Base-by-base conservation (phyloP, 2,329 filamentous ascomycete genomes). In the Escovopsis sp. region DNA sequence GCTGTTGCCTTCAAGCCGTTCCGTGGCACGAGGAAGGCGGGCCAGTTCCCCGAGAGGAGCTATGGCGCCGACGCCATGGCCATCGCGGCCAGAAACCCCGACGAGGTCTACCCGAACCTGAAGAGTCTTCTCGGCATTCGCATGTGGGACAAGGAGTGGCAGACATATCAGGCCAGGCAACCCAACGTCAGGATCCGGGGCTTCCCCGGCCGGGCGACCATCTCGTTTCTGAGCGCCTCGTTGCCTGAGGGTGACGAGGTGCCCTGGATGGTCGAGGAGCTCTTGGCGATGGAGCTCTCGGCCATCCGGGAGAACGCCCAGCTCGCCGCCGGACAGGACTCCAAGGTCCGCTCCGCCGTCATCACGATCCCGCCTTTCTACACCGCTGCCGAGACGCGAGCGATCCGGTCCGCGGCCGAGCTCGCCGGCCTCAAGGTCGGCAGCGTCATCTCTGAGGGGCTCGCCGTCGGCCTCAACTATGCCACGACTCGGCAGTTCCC, bases 221-320 rank as follows among this genome's bases (percentile, higher is more conserved):
- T 80, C 37, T 73, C 77, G n/a, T 82, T 98, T 61, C 79, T 79
- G 61, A 94, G 85, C 63, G 68, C 68, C 49, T 70, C 62, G 58
- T 86, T 71, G 46, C 21, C 21, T 3, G 55, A 60, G 10, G 61
- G 66, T 10, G 64, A 72, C 27, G 72, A 78, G 44, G 75, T 82
- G 43, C 60, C 70, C 28, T 77, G 76, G 73, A 72, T 82, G 48
- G 79, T 96, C 1, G 90, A 98, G 62, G 90, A 98, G 62, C 67
- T 98, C 45, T 60, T 98, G 52, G 87, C 87, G 33, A 98, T 98
- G 90, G 77, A 96, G 61, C 68, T 98, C 45, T 83, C 92, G 65
- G 90, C 84, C 57, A 76, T 96, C 47, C 81, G 80, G 55, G 76
- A 76, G 54, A 96, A 94, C 50, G 90, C 90, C 12, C 85, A 94